Base-by-base conservation (phyloP, 805 yeast species). In the Wickerhamiella musiphila region DNA sequence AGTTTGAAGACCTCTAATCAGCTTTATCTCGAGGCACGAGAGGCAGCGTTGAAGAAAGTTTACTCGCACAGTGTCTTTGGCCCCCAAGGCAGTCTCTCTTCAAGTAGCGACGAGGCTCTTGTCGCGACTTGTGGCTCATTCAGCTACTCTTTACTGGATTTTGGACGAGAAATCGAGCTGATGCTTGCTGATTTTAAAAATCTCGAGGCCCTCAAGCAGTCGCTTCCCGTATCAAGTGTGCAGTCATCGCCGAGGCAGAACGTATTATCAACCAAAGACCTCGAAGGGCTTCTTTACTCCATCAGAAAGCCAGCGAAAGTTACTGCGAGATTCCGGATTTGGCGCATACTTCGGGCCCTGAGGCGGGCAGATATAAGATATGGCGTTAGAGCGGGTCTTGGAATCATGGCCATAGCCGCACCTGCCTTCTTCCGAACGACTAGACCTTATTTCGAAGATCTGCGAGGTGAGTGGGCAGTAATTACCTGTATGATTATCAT, bases 71-170 rank as follows among this genome's bases (percentile, higher is more conserved):
- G 63, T 4, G 54, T 68, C 6, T 73, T 73, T 19, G 31, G 31
- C 3, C 31, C 35, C 2, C n/a, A 17, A 12, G 35, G 31, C 9
- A 9, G 19, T 10, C 27, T 14, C 32, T 6, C 61, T 25, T 66
- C 61, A 37, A 61, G 74, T 1, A 75, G 72, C 37, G 77, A 74
- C 43, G 92, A 78, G 52, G 83, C 77, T 41, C 76, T 78, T 3
- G 78, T 84, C 1, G 92, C 93, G 0, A 68, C 78, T 28, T 78
- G 90, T 56, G 86, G 84, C 1, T 77, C 78, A 48, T 78, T 78
- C 46, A 63, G 84, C 2, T 66, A 72, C 22, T 60, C 77, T 16
- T 48, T 81, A 23, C 65, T 69, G 3, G 69, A 75, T 34, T 71
- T 70, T 41, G 70, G 81, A 1, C 57, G 58, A 22, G 83, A 76